Base-by-base conservation (phyloP, 148 eudicot genomes). In the Vaccinium macrocarpon region DNA sequence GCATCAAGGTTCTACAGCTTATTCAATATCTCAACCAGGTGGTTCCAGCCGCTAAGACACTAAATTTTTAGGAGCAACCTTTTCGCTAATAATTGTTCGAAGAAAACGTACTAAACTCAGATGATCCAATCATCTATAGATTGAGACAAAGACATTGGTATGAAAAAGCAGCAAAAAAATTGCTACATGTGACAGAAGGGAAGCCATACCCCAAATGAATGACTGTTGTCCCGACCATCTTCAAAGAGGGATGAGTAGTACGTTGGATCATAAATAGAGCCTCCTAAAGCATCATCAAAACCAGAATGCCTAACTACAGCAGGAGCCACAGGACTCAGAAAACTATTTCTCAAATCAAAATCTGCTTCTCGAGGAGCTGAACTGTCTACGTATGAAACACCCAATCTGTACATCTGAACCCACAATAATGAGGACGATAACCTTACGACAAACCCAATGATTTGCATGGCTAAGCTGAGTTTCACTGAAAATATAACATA, bases 361-460 rank as follows among this genome's bases (percentile, higher is more conserved):
- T 96, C 99, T 46, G 90, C 89, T 83, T 96, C 98, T 86, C 90
- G 91, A 70, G 92, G 91, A 86, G 79, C 85, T 81, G 93, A 84
- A 87, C 87, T 88, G 85, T 94, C 94, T 51, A 85, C 82, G 80
- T 84, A 87, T 56, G 99, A 92, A 84, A 85, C 91, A 82, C 99
- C 99, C 88, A 96, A 82, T 91, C 94, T 94, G 91, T 96, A 96
- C 97, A 96, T 96, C 93, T 95, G 99, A 81, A 94, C 91, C 99
- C 99, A 96, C 78, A 96, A 85, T 14, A 91, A 87, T 18, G 99
- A 94, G 9, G 99, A 96, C 19, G 86, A 92, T 79, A 93, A 80
- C 91, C 95, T 96, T 87, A 92, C 90, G 27, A 82, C 83, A 84
- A 93, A 91, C 79, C 97, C 99, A 85, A 89, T 83, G 85, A 94